These are phyloP conservation scores for Quambalaria eucalypti DNA, from an alignment of 1,284 basidiomycete species.

Conservation along the genomic window DNA sequence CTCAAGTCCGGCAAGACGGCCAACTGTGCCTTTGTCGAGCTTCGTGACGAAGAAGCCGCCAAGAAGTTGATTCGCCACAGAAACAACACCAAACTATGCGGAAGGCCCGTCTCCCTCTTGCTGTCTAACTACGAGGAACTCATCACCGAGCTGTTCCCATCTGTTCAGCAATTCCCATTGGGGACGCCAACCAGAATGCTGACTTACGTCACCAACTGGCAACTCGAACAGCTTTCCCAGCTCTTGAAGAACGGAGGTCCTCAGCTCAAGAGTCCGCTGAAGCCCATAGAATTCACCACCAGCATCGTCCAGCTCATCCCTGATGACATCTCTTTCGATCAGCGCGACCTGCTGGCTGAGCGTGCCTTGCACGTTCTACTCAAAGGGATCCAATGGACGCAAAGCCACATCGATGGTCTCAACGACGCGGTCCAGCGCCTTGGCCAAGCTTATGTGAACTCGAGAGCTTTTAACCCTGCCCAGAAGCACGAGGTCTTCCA, in stretches of 20 bases:
- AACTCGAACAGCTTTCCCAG: conserved; percentile 3
- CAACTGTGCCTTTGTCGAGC: conserved; percentile 12
- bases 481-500: not conserved
- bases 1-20: conserved; percentile 8
- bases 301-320: conserved; percentile 5
- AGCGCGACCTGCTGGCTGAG: conserved; percentile 1
- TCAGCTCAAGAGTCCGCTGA: conserved; percentile 7
- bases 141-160: conserved; percentile 3
- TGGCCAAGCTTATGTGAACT: not conserved
- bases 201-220: conserved; percentile 4
- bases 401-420: not conserved
- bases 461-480: not conserved
- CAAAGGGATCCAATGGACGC: not conserved
- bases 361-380: not conserved
- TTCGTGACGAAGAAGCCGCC: conserved; percentile 1
- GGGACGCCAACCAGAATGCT: not conserved
- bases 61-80: conserved; percentile 9
- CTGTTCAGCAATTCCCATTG: not conserved
- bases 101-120: conserved; percentile 9
- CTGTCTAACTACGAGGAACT: conserved; percentile 1
- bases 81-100: conserved; percentile 9
- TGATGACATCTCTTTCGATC: not conserved
- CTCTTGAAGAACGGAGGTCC: conserved; percentile 1
- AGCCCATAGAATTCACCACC: conserved; percentile 5
- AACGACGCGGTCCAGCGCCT: not conserved